These are phyloP conservation scores for Glomus cerebriforme DNA, from an alignment of 192 early-diverging fungal species.

Conservation along the genomic window DNA sequence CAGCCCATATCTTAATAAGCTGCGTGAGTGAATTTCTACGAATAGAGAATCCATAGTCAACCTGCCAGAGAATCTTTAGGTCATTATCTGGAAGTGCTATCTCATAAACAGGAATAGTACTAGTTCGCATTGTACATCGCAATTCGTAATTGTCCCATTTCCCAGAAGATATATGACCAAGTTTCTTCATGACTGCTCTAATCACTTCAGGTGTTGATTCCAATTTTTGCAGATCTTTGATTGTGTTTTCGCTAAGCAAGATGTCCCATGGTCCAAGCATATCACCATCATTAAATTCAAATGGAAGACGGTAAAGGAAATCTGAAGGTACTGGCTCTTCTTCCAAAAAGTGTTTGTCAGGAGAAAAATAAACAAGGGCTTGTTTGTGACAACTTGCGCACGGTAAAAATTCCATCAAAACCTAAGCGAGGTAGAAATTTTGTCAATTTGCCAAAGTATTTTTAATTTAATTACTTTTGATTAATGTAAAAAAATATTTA, in stretches of 20 bases:
- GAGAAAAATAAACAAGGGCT: background rate
- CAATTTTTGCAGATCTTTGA: conserved; percentile 14
- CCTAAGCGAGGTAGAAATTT: conserved; percentile 1
- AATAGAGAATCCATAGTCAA: conserved; percentile 18
- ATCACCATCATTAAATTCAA: conserved; percentile 23
- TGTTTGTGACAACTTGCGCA: conserved; percentile 1
- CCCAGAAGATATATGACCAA: conserved; percentile 21
- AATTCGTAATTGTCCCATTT: background rate
- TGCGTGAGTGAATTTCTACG: background rate
- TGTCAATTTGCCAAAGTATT: background rate
- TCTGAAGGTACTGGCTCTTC: background rate
- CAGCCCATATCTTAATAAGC: conserved; percentile 16
- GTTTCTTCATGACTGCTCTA: conserved; percentile 16
- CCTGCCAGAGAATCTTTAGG: conserved; percentile 16
- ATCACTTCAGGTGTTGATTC: background rate
- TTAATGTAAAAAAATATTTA: background rate
- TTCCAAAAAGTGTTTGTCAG: conserved; percentile 14
- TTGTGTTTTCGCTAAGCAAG: conserved; percentile 10
- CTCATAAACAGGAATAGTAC: background rate
- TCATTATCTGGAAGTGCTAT: background rate
- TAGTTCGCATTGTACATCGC: background rate
- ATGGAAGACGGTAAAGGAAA: conserved; percentile 17
- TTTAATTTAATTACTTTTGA: background rate
- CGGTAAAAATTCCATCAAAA: conserved; percentile 6
- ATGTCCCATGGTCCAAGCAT: conserved; percentile 21